A percentile compares a stretch with the other conserved stretches of the same genome.
Conservation (phyloP, 177 flowering plant genomes). For the Telopea speciosissima region DNA sequence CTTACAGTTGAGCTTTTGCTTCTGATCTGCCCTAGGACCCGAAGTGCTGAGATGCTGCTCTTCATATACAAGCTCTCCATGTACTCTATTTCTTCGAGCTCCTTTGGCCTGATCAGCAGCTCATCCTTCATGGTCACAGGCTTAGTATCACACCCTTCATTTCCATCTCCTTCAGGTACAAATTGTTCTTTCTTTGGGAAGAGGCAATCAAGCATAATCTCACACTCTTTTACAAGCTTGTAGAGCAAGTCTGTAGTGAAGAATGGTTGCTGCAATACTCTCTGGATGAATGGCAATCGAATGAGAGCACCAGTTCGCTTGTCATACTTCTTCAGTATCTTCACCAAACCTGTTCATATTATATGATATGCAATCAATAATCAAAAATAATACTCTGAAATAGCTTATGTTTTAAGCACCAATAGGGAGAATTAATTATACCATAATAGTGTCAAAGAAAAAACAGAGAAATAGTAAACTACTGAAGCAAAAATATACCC, state of each 20-base stretch:
- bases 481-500: no score
- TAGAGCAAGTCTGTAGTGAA: conserved; percentile 77
- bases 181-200: conserved; percentile 31
- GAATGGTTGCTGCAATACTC: conserved; percentile 83
- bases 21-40: conserved; percentile 63
- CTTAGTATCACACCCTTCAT: conserved; percentile 20
- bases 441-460: no score
- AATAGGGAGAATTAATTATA: no score
- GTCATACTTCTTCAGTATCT: conserved; percentile 93
- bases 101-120: conserved; percentile 34
- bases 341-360: conserved; percentile 60
- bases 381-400: background rate
- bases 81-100: conserved; percentile 60
- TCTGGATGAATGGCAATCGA: conserved; percentile 84
- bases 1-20: conserved; percentile 83
- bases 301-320: conserved; percentile 87
- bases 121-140: conserved; percentile 19
- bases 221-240: conserved; percentile 86
- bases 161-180: conserved; percentile 21
- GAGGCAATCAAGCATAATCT: conserved; percentile 63
- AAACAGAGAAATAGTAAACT: no score
- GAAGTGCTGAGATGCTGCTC: conserved; percentile 62
- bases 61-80: conserved; percentile 72
- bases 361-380: background rate
- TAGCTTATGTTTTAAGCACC: background rate